Percentiles rank a stretch among this genome's conserved stretches.
Conservation (phyloP, 768 basidiomycete species). For the Paxillus rubicundulus region DNA sequence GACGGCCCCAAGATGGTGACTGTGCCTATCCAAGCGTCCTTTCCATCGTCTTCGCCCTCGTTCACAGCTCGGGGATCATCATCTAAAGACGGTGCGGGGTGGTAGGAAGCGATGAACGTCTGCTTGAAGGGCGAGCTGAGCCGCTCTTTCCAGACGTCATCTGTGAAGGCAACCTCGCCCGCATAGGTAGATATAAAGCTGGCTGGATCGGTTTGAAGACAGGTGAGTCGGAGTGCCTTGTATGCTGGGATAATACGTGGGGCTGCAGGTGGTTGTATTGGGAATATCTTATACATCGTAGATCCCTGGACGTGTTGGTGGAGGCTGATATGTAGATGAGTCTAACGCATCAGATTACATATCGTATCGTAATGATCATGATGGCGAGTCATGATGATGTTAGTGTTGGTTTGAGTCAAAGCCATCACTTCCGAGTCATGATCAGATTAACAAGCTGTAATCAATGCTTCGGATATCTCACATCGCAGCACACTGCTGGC, state of each 20-base stretch:
- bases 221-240: slow-evolving; percentile 20
- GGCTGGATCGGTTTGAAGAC: slow-evolving; percentile 20
- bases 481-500: no score
- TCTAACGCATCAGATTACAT: no score
- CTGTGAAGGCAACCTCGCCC: slow-evolving; percentile 19
- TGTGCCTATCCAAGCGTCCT: slow-evolving; percentile 19
- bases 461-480: no score
- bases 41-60: not conserved
- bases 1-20: slow-evolving; percentile 16
- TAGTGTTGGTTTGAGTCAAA: no score
- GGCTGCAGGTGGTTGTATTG: slow-evolving; percentile 14
- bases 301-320: not conserved
- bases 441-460: no score
- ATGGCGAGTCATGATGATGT: no score
- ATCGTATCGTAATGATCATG: no score
- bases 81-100: not conserved
- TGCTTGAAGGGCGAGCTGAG: slow-evolving; percentile 11
- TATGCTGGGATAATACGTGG: slow-evolving; percentile 24
- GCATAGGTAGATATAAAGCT: slow-evolving; percentile 23
- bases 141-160: slow-evolving; percentile 22
- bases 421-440: no score
- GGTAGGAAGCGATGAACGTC: slow-evolving; percentile 15
- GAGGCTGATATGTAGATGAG: no score
- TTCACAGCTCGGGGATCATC: no score
- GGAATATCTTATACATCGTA: slow-evolving; percentile 12